Evolutionary conservation across 176 grass and related monocot species (phyloP).

Genomic region (Tuctoria greenei): DNA sequence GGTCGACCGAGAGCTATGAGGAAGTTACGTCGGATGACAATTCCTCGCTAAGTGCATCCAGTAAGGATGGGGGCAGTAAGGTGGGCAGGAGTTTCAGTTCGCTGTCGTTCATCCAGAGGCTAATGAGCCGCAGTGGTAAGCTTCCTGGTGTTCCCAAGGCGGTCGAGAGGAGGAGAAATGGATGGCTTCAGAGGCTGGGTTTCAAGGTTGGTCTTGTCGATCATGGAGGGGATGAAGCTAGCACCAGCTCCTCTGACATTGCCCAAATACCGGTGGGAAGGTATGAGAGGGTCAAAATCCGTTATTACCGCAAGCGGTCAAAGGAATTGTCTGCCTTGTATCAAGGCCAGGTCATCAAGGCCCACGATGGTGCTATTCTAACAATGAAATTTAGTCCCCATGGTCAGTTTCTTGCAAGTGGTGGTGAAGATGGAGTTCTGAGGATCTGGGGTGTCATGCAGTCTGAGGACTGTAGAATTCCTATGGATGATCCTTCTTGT

Average conservation of each 20-base stretch:
- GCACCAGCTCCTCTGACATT: slow-evolving; percentile 50
- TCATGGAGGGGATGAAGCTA: slow-evolving; percentile 40
- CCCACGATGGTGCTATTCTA: slow-evolving; percentile 71
- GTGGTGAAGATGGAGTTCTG: slow-evolving; percentile 71
- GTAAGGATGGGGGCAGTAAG: slow-evolving; percentile 34
- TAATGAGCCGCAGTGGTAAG: slow-evolving; percentile 41
- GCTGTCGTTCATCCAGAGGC: slow-evolving; percentile 39
- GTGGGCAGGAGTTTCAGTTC: slow-evolving; percentile 45
- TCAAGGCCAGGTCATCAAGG: slow-evolving; percentile 62
- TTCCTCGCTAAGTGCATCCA: slow-evolving; percentile 48
- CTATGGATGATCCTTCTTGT: slow-evolving; percentile 57
- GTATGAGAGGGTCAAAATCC: slow-evolving; percentile 63
- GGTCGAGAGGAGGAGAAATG: slow-evolving; percentile 50
- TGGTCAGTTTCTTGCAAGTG: slow-evolving; percentile 63
- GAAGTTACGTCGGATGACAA: slow-evolving; percentile 42
- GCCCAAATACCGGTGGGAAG: slow-evolving; percentile 36
- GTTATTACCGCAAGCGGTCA: slow-evolving; percentile 46
- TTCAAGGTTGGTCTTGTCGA: slow-evolving; percentile 40
- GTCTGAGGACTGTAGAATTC: slow-evolving; percentile 48
- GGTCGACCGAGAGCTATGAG: slow-evolving; percentile 49
- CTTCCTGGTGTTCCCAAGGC: slow-evolving; percentile 26
- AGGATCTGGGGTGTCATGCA: slow-evolving; percentile 62
- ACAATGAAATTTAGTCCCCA: slow-evolving; percentile 79
- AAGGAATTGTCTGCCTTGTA: slow-evolving; percentile 76
- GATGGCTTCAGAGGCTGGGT: slow-evolving; percentile 75